Evolutionary conservation across 371 early-diverging fungal genomes (phyloP).

Genomic region (Thermomucor indicae-seudaticae): DNA sequence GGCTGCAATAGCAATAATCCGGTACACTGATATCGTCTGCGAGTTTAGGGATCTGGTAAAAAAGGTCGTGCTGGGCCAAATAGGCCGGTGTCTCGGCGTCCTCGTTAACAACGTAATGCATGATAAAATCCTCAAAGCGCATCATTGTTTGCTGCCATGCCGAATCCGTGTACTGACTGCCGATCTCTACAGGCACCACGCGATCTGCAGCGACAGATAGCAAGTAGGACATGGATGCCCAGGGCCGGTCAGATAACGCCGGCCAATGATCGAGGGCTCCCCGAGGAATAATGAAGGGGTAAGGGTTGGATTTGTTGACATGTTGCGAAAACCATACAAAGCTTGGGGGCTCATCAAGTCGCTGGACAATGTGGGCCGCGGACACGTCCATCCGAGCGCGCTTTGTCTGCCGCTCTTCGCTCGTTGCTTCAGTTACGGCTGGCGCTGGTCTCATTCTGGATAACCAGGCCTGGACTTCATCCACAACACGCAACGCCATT

Average conservation of each 20-base stretch:
- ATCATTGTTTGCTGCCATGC: slow-evolving; percentile 80
- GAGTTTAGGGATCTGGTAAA: slow-evolving; percentile 75
- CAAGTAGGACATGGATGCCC: slow-evolving; percentile 64
- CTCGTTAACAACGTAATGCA: slow-evolving; percentile 31
- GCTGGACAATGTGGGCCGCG: not conserved
- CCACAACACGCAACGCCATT: not conserved
- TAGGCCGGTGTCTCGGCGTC: slow-evolving; percentile 45
- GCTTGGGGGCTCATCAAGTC: slow-evolving; percentile 11
- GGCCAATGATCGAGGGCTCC: slow-evolving; percentile 73
- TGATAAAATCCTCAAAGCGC: slow-evolving; percentile 70
- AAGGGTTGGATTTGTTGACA: slow-evolving; percentile 16
- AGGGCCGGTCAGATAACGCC: slow-evolving; percentile 50
- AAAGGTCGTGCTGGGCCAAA: slow-evolving; percentile 89
- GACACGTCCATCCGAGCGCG: not conserved
- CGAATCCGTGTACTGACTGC: slow-evolving; percentile 69
- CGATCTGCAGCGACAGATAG: slow-evolving; percentile 64
- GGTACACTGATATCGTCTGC: slow-evolving; percentile 71
- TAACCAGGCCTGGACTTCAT: not conserved
- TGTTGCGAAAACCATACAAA: slow-evolving; percentile 19
- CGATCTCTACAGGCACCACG: slow-evolving; percentile 86
- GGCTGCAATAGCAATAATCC: slow-evolving; percentile 69
- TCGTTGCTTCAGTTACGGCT: no score
- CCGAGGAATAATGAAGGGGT: slow-evolving; percentile 45
- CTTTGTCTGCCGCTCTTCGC: not conserved
- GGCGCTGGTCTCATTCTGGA: no score